Evolutionary conservation across 148 eudicot genomes (phyloP), one percentile per base, ranked within the genome.

Genomic region (Rhododendron kiyosumense): DNA sequence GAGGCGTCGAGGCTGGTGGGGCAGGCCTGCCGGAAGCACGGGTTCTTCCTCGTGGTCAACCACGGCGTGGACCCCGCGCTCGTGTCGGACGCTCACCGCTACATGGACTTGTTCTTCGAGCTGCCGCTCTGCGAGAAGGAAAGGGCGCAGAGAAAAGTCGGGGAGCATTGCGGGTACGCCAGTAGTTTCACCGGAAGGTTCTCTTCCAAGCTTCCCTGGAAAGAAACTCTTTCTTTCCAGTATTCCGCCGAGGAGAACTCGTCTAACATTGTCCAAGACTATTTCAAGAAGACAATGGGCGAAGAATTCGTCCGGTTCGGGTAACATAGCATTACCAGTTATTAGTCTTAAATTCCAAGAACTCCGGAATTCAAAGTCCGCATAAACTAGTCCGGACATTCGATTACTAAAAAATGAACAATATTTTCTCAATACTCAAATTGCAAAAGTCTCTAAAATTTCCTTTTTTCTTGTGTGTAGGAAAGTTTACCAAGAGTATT

Each of bases 401-500:
- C 43, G 43, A 0, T 38, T 38, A 38, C 0, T 3, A 38, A 38
- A 38, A 38, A 38, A 38, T 4, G 7, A 41, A 41, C 1, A 0
- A 41, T 12, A 14, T 52, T 52, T 52, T 52, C 51, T 48, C 51
- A 48, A 52, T 14, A 52, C 57, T 52, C 57, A 13, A 14, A 52
- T 14, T 52, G 57, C 57, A 49, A 49, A 10, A 49, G 52, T 49
- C 45, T 41, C 45, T 41, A 41, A 41, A 41, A 41, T 41, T 41
- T 41, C 45, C 45, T 5, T 41, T 41, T 41, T 41, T 41, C 45
- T 41, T 41, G 10, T 28, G 4, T 73, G 45, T 82, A 93, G 95
- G 89, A 84, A 78, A 83, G 91, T 92, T 5, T 93, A 93, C 85
- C 94, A 93, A 86, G 91, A 92, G 1, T 93, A 93, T 30, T 88